These are phyloP conservation scores for Cladosporium sp. DNA, from an alignment of 2,329 filamentous ascomycete genomes.

Conservation along the genomic window DNA sequence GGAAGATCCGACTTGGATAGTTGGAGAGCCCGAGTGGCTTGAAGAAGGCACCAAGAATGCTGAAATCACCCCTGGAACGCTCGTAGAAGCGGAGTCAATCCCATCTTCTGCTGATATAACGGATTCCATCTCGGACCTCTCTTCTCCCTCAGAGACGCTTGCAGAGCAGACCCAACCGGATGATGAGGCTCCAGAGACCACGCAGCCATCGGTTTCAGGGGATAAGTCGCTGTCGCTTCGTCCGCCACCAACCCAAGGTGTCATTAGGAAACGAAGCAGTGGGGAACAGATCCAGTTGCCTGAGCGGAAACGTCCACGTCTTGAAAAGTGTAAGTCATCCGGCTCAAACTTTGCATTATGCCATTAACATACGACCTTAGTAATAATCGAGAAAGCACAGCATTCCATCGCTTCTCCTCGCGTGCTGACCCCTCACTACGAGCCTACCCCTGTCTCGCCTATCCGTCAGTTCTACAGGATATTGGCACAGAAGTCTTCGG, in stretches of 20 bases:
- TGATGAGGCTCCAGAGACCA: not conserved
- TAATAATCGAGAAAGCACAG: not conserved
- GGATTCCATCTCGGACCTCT: not conserved
- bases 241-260: not conserved
- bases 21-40: not conserved
- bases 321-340: not conserved
- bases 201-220: not conserved
- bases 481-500: conserved; percentile 4
- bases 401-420: not conserved
- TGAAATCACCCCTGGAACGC: not conserved
- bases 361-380: not conserved
- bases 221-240: not conserved
- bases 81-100: not conserved
- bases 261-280: not conserved
- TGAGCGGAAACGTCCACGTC: not conserved
- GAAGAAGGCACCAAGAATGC: not conserved
- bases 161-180: not conserved
- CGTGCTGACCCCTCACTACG: not conserved
- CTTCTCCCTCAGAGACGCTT: not conserved
- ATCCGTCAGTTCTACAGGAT: conserved; percentile 11
- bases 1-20: not conserved
- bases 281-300: not conserved
- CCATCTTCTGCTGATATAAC: not conserved
- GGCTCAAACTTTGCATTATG: not conserved
- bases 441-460: conserved; percentile 13